Base-by-base conservation (phyloP, 2,329 filamentous ascomycete genomes). In the Fonsecaea nubica region DNA sequence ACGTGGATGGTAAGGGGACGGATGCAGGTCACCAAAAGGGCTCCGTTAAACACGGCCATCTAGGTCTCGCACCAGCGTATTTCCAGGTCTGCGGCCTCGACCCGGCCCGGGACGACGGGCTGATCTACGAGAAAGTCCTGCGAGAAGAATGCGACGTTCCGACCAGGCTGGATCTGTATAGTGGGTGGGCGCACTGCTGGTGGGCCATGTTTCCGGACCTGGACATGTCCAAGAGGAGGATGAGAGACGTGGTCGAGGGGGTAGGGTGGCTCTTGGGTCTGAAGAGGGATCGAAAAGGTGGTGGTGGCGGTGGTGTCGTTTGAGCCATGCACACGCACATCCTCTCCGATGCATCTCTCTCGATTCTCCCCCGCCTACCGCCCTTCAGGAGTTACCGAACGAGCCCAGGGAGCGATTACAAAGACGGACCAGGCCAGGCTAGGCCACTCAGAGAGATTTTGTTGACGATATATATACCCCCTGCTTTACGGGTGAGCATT, bases 81-180 rank as follows among this genome's bases (percentile, higher is more conserved):
- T 74, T 87, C 1, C 83, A 85, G 70, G 76, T 85, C 0, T 80
- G 78, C 66, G 85, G 84, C 10, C 66, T 82, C 65, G 85, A 87
- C 71, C 80, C 80, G 0, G 68, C 84, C 2, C 75, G 85, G 3
- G 85, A 87, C 65, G 85, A 86, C 62, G 82, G 76, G 0, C 67
- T 87, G 54, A 80, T 86, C 0, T 87, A 86, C 68, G 84, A 85
- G 68, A 74, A 78, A 45, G 72, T 82, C 2, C 71, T 87, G 64
- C 75, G 78, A 36, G 80, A 82, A 61, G 78, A 82, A 36, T 76
- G 75, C 1, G 79, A 75, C 4, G 76, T 84, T 7, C 72, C 76
- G 69, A 84, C 83, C 1, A 78, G 76, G 57, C 45, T 85, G 12
- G 79, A 84, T 67, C 71, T 81, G 5, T 83, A 80, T 70, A 68